A percentile compares a stretch with the other conserved stretches of the same genome.
phyloP scores from a whole-genome alignment of 2,329 filamentous ascomycete genomes.

The Monosporascus sp. region DNA sequence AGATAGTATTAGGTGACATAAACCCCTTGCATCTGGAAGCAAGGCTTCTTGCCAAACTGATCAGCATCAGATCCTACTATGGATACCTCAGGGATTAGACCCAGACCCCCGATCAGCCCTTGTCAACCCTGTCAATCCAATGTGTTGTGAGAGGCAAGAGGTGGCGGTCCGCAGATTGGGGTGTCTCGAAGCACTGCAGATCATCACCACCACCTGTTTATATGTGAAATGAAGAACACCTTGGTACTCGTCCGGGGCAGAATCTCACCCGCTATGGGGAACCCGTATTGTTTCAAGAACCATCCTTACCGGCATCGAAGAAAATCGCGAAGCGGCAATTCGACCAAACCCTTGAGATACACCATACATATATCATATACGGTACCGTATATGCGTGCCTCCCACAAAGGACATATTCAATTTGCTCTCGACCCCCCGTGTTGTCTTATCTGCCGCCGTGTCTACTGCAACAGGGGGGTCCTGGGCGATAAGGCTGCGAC shows the following conservation, averaged over 20 bases:
- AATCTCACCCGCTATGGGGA: too few relatives aligned
- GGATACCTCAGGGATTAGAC: too few relatives aligned
- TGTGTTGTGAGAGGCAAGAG: neutral
- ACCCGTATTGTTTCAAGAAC: too few relatives aligned
- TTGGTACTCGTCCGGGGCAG: neutral
- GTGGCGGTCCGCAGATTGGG: neutral
- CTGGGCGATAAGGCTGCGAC: slow-evolving; percentile 10
- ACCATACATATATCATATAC: too few relatives aligned
- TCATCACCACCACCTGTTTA: neutral
- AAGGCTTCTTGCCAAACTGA: neutral
- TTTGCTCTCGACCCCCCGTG: neutral
- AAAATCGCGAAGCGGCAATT: too few relatives aligned
- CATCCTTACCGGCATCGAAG: too few relatives aligned
- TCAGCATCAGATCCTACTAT: neutral
- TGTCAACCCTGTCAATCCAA: neutral
- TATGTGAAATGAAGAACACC: neutral
- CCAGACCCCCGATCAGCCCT: too few relatives aligned
- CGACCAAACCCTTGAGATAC: too few relatives aligned
- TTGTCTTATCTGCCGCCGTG: neutral
- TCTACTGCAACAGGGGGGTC: neutral
- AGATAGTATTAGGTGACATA: too few relatives aligned
- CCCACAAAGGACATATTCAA: neutral
- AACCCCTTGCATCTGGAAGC: neutral
- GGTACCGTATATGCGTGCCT: neutral
- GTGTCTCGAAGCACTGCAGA: neutral